Evolutionary conservation across 148 eudicot genomes (phyloP).

Genomic region (Chenopodium berlandieri): DNA sequence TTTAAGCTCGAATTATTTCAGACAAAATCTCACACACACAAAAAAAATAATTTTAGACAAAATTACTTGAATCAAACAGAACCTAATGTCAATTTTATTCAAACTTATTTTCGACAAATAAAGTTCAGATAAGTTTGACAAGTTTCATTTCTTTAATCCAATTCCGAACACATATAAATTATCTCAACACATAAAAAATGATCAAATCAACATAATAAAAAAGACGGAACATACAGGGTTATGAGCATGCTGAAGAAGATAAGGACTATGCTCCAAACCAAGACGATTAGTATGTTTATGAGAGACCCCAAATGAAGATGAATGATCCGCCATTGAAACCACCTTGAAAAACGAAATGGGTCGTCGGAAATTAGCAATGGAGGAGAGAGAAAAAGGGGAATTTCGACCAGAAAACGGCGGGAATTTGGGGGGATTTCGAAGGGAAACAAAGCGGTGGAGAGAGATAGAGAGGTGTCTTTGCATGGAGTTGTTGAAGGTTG

Average conservation of each 20-base stretch:
- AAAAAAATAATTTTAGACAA: no score
- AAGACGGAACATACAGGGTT: slow-evolving; percentile 57
- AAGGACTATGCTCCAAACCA: slow-evolving; percentile 90
- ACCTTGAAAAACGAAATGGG: slow-evolving; percentile 36
- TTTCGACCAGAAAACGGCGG: not conserved
- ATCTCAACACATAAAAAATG: not conserved
- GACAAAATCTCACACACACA: no score
- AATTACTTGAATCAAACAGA: no score
- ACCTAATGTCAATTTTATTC: no score
- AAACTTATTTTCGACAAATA: no score
- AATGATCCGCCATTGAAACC: slow-evolving; percentile 54
- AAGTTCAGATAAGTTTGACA: no score
- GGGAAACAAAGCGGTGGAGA: slow-evolving; percentile 26
- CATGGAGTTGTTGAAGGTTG: not conserved
- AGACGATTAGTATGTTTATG: slow-evolving; percentile 62
- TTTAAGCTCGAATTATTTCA: no score
- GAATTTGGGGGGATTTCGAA: not conserved
- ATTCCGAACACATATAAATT: no score
- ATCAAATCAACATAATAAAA: not conserved
- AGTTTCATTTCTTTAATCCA: no score
- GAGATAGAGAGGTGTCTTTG: slow-evolving; percentile 30
- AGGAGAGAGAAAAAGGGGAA: slow-evolving; percentile 22
- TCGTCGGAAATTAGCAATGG: slow-evolving; percentile 18
- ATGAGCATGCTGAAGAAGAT: slow-evolving; percentile 98
- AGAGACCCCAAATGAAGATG: slow-evolving; percentile 34